Percentiles rank a stretch among this genome's conserved stretches.
phyloP scores from a whole-genome alignment of 441 rosid species.

The Flueggea neowawraea region DNA sequence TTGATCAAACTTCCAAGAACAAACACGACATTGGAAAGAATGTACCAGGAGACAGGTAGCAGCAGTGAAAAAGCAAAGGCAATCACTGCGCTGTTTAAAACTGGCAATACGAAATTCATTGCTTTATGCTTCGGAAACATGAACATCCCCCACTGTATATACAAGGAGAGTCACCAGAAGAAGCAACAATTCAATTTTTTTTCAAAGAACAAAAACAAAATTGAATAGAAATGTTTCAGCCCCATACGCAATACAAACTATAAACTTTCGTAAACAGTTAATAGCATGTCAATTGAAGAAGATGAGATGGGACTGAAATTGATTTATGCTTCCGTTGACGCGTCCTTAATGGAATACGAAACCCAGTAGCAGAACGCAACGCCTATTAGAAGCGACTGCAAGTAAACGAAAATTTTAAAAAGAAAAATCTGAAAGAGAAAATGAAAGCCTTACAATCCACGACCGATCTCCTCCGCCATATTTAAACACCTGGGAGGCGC shows the following conservation, averaged over 20 bases:
- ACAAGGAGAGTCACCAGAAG: slow-evolving; percentile 63
- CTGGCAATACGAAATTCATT: slow-evolving; percentile 51
- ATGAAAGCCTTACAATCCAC: no score
- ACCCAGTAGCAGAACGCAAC: slow-evolving; percentile 62
- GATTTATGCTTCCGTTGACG: slow-evolving; percentile 79
- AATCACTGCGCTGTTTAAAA: slow-evolving; percentile 64
- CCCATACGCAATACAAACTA: background rate
- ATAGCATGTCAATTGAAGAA: background rate
- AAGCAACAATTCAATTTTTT: slow-evolving; percentile 58
- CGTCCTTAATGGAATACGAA: slow-evolving; percentile 38
- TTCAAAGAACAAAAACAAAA: background rate
- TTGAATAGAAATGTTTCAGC: background rate
- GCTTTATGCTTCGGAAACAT: slow-evolving; percentile 87
- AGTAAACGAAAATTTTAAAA: no score
- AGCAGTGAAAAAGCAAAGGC: slow-evolving; percentile 9
- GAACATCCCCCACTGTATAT: slow-evolving; percentile 45
- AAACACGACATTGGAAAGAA: background rate
- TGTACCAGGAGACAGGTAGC: slow-evolving; percentile 93
- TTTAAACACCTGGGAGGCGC: no score
- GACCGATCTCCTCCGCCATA: no score
- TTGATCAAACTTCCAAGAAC: no score
- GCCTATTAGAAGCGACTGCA: slow-evolving; percentile 93
- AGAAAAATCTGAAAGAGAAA: no score
- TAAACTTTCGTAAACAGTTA: background rate
- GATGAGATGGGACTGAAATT: slow-evolving; percentile 25